phyloP scores from a whole-genome alignment of 73 alveolate genomes.

The Blepharisma stoltei region DNA sequence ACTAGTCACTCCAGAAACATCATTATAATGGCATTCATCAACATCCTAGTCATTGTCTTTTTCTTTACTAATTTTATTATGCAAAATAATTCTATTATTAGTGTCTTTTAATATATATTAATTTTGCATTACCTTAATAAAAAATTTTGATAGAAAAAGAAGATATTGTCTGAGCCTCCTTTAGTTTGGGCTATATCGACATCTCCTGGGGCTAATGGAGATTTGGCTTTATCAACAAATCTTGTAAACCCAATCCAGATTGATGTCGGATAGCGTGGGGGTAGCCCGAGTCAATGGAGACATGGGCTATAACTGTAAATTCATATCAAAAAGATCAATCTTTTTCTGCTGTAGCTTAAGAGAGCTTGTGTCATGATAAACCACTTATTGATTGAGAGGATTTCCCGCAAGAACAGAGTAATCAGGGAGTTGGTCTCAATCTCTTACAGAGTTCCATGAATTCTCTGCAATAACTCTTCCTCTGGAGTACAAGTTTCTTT shows the following conservation, averaged over 20 bases:
- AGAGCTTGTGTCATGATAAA: constrained; percentile 10
- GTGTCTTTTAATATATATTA: background rate
- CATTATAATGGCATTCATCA: background rate
- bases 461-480: background rate
- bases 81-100: background rate
- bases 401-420: background rate
- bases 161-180: too few relatives aligned
- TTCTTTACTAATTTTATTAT: background rate
- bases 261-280: too few relatives aligned
- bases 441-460: background rate
- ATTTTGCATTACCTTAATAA: background rate
- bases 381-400: background rate
- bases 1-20: background rate
- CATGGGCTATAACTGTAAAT: background rate
- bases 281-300: too few relatives aligned
- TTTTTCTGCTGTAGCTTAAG: background rate
- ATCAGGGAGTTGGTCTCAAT: background rate
- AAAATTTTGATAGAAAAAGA: background rate
- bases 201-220: too few relatives aligned
- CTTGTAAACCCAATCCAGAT: too few relatives aligned
- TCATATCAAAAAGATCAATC: background rate
- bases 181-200: too few relatives aligned
- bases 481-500: background rate
- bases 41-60: background rate
- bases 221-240: too few relatives aligned